These are phyloP conservation scores for Microbotryum violaceum DNA, from an alignment of 1,284 basidiomycete genomes.

Conservation along the genomic window DNA sequence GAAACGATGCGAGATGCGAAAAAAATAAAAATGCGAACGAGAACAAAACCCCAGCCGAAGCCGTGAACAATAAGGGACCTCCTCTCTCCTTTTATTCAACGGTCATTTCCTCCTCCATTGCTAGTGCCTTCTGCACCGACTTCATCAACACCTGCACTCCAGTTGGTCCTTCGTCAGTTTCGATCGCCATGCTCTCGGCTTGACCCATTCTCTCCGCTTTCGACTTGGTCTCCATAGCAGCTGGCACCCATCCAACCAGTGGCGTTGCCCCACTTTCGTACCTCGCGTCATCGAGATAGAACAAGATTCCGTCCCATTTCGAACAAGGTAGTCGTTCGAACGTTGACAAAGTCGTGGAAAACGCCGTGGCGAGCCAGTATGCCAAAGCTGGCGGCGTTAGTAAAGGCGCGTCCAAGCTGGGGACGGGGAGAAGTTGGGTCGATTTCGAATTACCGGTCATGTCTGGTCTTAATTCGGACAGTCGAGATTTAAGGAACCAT, in stretches of 20 bases:
- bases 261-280: slow-evolving; percentile 24
- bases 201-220: too few species aligned
- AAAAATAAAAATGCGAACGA: too few species aligned
- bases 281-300: slow-evolving; percentile 16
- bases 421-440: neutral
- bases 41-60: too few species aligned
- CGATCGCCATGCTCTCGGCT: too few species aligned
- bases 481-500: slow-evolving; percentile 26
- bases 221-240: too few species aligned
- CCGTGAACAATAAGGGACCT: too few species aligned
- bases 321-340: neutral
- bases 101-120: too few species aligned
- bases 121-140: too few species aligned
- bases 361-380: neutral
- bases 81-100: too few species aligned
- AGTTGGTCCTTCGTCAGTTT: too few species aligned
- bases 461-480: slow-evolving; percentile 16
- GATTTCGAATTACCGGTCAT: neutral
- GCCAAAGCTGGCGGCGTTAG: neutral
- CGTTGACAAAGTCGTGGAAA: neutral
- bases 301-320: slow-evolving; percentile 5
- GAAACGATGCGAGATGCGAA: too few species aligned
- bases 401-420: neutral
- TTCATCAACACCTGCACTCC: too few species aligned
- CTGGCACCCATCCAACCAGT: slow-evolving; percentile 22